Conservation (phyloP, 148 eudicot species). For the Amaranthus cruentus region DNA sequence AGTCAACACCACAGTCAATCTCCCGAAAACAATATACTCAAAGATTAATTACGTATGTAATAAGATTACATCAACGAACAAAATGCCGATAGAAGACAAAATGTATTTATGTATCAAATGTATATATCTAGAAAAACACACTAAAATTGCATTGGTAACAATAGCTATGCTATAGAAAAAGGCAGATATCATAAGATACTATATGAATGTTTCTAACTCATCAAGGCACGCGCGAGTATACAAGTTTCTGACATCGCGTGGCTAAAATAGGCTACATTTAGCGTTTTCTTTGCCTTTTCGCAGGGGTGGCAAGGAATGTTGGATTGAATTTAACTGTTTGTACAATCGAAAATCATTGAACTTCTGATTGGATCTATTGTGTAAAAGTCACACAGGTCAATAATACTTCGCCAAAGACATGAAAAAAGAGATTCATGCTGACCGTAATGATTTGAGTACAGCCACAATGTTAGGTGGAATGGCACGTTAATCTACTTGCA, state of each 20-base stretch:
- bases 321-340: neutral
- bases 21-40: too few species aligned
- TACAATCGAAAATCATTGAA: neutral
- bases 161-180: too few species aligned
- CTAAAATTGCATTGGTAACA: too few species aligned
- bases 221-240: neutral
- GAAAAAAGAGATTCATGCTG: conserved; percentile 10
- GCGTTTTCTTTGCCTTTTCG: neutral
- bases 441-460: conserved; percentile 9
- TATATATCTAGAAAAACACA: too few species aligned
- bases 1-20: too few species aligned
- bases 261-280: neutral
- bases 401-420: neutral
- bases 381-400: neutral
- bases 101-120: too few species aligned
- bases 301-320: neutral
- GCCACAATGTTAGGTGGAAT: neutral
- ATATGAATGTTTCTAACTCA: neutral
- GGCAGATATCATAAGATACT: neutral
- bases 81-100: too few species aligned
- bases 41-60: too few species aligned
- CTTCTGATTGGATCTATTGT: neutral
- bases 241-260: neutral
- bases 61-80: too few species aligned
- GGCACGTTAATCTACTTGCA: conserved; percentile 38